These are phyloP conservation scores for Fusarium fracticaudum DNA, from an alignment of 2,329 filamentous ascomycete genomes.

Conservation along the genomic window DNA sequence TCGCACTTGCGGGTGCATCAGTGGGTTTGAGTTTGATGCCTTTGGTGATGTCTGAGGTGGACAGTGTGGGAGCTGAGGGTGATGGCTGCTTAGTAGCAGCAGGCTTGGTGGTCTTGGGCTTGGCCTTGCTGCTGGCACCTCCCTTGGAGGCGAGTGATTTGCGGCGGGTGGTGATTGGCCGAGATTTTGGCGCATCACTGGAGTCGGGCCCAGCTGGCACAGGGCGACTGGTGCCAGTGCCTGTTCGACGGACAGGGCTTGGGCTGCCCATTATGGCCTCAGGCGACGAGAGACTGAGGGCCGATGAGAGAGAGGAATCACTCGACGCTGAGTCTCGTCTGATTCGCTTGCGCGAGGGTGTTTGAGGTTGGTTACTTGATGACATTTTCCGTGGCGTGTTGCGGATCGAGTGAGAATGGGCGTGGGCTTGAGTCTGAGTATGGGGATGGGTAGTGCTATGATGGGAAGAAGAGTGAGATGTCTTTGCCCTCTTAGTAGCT, in stretches of 20 bases:
- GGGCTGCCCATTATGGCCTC: slow-evolving; percentile 45
- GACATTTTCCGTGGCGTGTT: slow-evolving; percentile 43
- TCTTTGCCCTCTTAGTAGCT: slow-evolving; percentile 52
- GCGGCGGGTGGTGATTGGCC: slow-evolving; percentile 53
- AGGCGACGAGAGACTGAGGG: slow-evolving; percentile 53
- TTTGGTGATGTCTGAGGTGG: slow-evolving; percentile 26
- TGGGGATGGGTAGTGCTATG: slow-evolving; percentile 3
- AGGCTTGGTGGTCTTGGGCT: slow-evolving; percentile 47
- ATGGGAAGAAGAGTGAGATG: slow-evolving; percentile 40
- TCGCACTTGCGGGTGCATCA: slow-evolving; percentile 40
- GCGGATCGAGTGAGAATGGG: slow-evolving; percentile 35
- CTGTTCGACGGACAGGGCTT: slow-evolving; percentile 45
- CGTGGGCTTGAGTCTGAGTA: slow-evolving; percentile 18
- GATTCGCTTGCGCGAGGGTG: slow-evolving; percentile 49
- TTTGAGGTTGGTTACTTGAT: slow-evolving; percentile 42
- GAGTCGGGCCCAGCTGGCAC: slow-evolving; percentile 39
- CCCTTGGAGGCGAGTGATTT: slow-evolving; percentile 52
- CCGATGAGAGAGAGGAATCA: slow-evolving; percentile 56
- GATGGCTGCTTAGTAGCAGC: slow-evolving; percentile 49
- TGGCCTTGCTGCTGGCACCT: slow-evolving; percentile 45
- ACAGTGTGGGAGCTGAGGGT: slow-evolving; percentile 44
- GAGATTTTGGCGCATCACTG: slow-evolving; percentile 51
- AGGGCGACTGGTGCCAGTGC: slow-evolving; percentile 35
- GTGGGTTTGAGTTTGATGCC: slow-evolving; percentile 1
- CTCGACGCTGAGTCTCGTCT: slow-evolving; percentile 52